A percentile compares a stretch with the other conserved stretches of the same genome.
These are phyloP conservation scores for Tuctoria greenei DNA, from an alignment of 176 grass and related monocot genomes.

Conservation along the genomic window DNA sequence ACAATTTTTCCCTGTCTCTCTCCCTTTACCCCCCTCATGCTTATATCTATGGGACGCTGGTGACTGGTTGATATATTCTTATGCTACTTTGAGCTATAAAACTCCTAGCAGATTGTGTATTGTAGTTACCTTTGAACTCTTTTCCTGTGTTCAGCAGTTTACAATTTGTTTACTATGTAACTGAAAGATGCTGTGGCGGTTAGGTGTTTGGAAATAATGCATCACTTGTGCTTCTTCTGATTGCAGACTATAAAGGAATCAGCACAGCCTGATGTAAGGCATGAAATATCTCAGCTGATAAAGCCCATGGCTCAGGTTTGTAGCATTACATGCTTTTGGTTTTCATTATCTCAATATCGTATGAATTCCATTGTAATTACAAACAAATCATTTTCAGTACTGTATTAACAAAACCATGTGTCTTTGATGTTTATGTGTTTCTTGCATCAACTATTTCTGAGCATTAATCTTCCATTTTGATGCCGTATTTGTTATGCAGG, in stretches of 20 bases:
- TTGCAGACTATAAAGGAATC: background rate
- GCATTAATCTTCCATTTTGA: too few species aligned
- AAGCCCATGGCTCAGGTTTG: conserved; percentile 86
- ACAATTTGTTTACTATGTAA: background rate
- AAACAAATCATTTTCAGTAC: background rate
- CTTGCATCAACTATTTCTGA: too few species aligned
- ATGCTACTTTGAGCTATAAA: background rate
- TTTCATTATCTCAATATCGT: background rate
- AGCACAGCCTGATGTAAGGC: conserved; percentile 29
- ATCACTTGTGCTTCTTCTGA: background rate
- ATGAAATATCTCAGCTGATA: conserved; percentile 82
- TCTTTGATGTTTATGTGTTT: too few species aligned
- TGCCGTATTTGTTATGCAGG: conserved; percentile 42
- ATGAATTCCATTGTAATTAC: too few species aligned
- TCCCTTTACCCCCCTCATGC: background rate
- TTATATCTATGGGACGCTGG: background rate
- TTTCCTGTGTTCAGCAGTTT: background rate
- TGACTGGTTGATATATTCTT: background rate
- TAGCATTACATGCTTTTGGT: background rate
- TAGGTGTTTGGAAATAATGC: background rate
- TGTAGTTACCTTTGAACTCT: background rate
- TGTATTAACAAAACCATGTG: too few species aligned
- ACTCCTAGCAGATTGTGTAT: background rate
- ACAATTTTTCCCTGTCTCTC: background rate
- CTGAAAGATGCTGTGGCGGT: too few species aligned